Conservation (phyloP, 495 filamentous ascomycete genomes). For the Aspergillus sclerotiicarbonarius region DNA sequence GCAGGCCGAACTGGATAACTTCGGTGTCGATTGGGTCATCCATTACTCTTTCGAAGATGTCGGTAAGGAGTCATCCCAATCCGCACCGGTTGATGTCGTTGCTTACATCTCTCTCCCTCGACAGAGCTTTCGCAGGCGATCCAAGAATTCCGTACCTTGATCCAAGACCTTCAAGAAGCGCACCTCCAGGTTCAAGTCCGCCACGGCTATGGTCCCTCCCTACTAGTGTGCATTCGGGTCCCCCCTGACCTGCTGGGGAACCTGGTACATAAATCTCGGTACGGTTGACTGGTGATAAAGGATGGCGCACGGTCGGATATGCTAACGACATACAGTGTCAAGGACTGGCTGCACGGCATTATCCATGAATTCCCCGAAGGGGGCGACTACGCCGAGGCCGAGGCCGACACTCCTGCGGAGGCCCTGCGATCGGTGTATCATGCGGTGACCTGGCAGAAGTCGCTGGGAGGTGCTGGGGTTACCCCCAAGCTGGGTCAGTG, state of each 20-base stretch:
- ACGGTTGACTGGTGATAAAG: background rate
- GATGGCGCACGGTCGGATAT: background rate
- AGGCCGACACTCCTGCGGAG: slow-evolving; percentile 79
- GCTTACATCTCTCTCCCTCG: background rate
- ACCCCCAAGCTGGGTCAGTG: slow-evolving; percentile 76
- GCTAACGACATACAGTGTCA: slow-evolving; percentile 55
- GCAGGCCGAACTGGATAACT: slow-evolving; percentile 34
- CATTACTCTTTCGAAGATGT: slow-evolving; percentile 39
- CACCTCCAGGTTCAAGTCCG: slow-evolving; percentile 85
- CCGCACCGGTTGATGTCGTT: background rate
- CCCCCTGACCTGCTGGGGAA: slow-evolving; percentile 40
- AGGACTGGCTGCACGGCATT: slow-evolving; percentile 92
- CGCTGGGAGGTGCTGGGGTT: slow-evolving; percentile 86
- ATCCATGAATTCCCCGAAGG: slow-evolving; percentile 66
- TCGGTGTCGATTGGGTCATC: slow-evolving; percentile 46
- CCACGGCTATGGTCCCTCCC: slow-evolving; percentile 67
- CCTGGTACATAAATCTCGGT: slow-evolving; percentile 66
- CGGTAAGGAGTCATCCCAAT: slow-evolving; percentile 22
- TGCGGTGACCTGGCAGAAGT: slow-evolving; percentile 74
- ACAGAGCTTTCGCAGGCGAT: slow-evolving; percentile 67
- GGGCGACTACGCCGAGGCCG: slow-evolving; percentile 41
- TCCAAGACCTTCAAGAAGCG: slow-evolving; percentile 66
- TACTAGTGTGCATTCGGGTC: slow-evolving; percentile 79
- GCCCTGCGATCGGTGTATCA: slow-evolving; percentile 86
- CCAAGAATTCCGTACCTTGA: slow-evolving; percentile 69